phyloP scores from a whole-genome alignment of 2,329 filamentous ascomycete species.

The Fusarium nurragi region DNA sequence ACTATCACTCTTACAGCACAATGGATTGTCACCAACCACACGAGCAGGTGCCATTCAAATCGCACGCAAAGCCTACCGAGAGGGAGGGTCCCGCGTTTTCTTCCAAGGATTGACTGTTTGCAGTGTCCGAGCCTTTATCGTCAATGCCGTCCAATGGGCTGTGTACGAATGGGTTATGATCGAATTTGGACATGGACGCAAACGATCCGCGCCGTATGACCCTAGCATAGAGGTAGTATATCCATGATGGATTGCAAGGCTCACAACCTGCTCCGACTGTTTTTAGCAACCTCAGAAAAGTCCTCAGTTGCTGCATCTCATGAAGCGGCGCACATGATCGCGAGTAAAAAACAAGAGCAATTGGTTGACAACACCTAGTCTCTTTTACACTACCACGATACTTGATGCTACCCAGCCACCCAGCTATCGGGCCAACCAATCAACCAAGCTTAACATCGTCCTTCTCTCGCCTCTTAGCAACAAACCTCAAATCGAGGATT shows the following conservation, averaged over 20 bases:
- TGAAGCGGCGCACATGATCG: neutral
- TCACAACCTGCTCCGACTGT: neutral
- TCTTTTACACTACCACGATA: neutral
- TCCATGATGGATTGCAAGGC: neutral
- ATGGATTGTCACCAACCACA: conserved; percentile 38
- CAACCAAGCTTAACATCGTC: neutral
- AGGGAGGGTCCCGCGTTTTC: conserved; percentile 70
- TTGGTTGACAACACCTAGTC: neutral
- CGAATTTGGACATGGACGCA: conserved; percentile 54
- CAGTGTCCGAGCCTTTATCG: conserved; percentile 85
- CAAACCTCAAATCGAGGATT: neutral
- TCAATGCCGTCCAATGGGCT: conserved; percentile 94
- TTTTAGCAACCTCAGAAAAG: neutral
- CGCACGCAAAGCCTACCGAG: conserved; percentile 71
- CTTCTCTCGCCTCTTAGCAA: neutral
- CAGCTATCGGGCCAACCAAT: neutral
- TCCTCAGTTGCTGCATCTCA: neutral
- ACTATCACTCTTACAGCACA: conserved; percentile 23
- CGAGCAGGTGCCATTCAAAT: conserved; percentile 68
- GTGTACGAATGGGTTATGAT: conserved; percentile 90
- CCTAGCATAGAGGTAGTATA: neutral
- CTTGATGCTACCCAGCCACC: neutral
- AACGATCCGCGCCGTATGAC: conserved; percentile 10
- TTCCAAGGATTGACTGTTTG: conserved; percentile 82
- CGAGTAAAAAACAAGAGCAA: neutral